Evolutionary conservation across 75 land plant species (phyloP).

Genomic region (Cunninghamia lanceolata): DNA sequence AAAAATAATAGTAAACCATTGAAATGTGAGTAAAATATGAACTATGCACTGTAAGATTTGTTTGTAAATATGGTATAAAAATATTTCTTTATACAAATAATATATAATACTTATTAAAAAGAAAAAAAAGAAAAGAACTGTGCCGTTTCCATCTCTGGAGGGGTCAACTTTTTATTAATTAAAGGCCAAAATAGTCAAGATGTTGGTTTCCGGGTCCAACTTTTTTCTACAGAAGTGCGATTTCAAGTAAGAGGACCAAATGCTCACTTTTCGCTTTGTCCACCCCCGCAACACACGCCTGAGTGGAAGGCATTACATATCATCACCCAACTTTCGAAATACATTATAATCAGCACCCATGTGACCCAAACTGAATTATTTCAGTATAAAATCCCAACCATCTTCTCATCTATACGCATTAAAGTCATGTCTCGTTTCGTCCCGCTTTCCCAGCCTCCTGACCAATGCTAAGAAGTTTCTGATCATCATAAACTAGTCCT

Average conservation of each 20-base stretch:
- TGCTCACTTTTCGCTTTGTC: neutral
- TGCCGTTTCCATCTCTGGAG: too few species aligned
- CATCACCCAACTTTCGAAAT: neutral
- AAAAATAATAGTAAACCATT: too few species aligned
- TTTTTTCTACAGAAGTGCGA: too few species aligned
- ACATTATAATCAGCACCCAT: neutral
- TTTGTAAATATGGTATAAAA: too few species aligned
- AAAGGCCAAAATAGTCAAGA: too few species aligned
- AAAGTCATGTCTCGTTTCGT: constrained; percentile 4
- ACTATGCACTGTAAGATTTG: too few species aligned
- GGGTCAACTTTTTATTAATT: too few species aligned
- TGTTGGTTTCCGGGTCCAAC: too few species aligned
- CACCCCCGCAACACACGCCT: neutral
- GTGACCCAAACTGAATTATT: neutral
- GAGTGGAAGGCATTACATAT: neutral
- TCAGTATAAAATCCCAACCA: neutral
- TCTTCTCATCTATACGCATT: neutral
- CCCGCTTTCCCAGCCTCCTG: neutral
- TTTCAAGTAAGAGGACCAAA: neutral
- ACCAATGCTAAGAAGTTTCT: neutral
- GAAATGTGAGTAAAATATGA: too few species aligned
- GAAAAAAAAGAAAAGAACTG: too few species aligned
- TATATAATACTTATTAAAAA: too few species aligned
- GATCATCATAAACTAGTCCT: neutral
- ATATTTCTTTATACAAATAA: too few species aligned